Evolutionary conservation across 495 filamentous ascomycete species (phyloP).

Genomic region (Podospora anserina): DNA sequence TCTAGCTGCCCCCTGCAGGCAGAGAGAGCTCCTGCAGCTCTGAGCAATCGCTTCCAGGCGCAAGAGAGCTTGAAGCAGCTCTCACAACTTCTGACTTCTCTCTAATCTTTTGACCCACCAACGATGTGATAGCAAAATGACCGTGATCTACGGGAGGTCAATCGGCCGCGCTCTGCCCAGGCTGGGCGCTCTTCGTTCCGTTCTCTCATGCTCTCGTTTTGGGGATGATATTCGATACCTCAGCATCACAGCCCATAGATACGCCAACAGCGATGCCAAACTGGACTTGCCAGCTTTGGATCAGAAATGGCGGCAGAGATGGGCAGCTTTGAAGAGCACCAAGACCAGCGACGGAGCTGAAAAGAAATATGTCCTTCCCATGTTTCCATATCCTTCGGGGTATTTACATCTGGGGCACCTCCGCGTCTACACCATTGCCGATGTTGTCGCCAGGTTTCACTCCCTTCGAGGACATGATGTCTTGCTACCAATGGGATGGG

Average conservation of each 20-base stretch:
- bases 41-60: not conserved
- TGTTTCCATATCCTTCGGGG: conserved; percentile 93
- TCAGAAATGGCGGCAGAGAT: conserved; percentile 64
- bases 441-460: conserved; percentile 75
- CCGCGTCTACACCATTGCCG: conserved; percentile 86
- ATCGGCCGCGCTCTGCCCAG: conserved; percentile 30
- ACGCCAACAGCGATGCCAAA: conserved; percentile 34
- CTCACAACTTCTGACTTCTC: not conserved
- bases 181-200: conserved; percentile 18
- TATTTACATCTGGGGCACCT: conserved; percentile 87
- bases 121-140: conserved; percentile 33
- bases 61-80: conserved; percentile 1
- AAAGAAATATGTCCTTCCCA: conserved; percentile 77
- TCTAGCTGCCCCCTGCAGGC: not conserved
- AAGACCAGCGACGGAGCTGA: conserved; percentile 18
- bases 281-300: conserved; percentile 67
- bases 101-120: not conserved
- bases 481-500: conserved; percentile 88
- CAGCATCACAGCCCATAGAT: conserved; percentile 21
- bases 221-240: conserved; percentile 11
- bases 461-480: conserved; percentile 74
- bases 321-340: conserved; percentile 13
- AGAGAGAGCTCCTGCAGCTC: not conserved
- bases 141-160: conserved; percentile 29
- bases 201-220: conserved; percentile 8